These are phyloP conservation scores for Waitea zeae DNA, from an alignment of 1,284 basidiomycete genomes.

Conservation along the genomic window DNA sequence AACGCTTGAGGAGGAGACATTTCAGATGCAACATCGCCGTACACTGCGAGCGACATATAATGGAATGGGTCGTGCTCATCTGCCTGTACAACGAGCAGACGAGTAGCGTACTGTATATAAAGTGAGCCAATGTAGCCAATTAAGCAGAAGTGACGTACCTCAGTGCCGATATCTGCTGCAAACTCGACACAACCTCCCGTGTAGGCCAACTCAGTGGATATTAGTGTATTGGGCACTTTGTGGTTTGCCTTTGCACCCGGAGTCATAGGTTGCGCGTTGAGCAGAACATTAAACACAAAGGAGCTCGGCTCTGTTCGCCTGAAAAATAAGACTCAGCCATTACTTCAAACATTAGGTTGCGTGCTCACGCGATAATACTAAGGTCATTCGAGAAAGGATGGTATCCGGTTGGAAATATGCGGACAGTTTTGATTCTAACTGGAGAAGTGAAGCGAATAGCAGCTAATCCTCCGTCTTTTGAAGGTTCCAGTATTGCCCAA, in stretches of 20 bases:
- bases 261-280: conserved; percentile 38
- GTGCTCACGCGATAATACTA: conserved; percentile 43
- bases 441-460: conserved; percentile 48
- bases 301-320: conserved; percentile 54
- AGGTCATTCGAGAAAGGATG: conserved; percentile 41
- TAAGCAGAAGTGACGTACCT: conserved; percentile 22
- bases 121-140: conserved; percentile 5
- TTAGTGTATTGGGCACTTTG: conserved; percentile 46
- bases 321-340: too few species aligned
- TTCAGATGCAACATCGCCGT: conserved; percentile 35
- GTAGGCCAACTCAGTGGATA: conserved; percentile 57
- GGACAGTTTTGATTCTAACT: conserved; percentile 41
- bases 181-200: conserved; percentile 51
- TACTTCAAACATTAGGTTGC: too few species aligned
- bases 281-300: conserved; percentile 55
- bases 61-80: too few species aligned
- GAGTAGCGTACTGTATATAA: conserved; percentile 41
- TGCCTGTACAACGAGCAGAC: conserved; percentile 63
- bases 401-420: conserved; percentile 41
- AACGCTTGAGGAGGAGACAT: conserved; percentile 8
- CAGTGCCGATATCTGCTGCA: conserved; percentile 45
- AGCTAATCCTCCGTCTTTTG: conserved; percentile 36
- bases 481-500: conserved; percentile 48
- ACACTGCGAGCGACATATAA: conserved; percentile 48
- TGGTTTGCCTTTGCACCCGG: conserved; percentile 35